phyloP scores from a whole-genome alignment of 768 basidiomycete genomes.

The Mycena chlorophos region DNA sequence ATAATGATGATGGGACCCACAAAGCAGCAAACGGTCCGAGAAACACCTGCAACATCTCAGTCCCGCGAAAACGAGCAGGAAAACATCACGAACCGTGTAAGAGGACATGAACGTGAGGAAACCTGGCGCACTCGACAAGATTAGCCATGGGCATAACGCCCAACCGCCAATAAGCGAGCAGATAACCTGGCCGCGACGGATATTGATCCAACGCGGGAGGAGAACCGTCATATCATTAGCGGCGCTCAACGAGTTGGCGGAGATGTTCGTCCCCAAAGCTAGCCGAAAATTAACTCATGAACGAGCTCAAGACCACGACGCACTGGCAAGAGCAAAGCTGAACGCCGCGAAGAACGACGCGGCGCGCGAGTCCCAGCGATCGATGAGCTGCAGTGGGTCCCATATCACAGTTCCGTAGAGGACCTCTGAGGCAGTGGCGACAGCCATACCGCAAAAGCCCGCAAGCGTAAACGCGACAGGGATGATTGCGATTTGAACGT shows the following conservation, averaged over 20 bases:
- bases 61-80: background rate
- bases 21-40: constrained; percentile 84
- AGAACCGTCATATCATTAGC: constrained; percentile 87
- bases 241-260: constrained; percentile 70
- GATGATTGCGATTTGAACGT: constrained; percentile 72
- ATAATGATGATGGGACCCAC: constrained; percentile 35
- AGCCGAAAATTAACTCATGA: background rate
- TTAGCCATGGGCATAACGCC: constrained; percentile 87
- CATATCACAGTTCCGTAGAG: constrained; percentile 68
- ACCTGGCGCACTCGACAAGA: constrained; percentile 56
- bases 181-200: constrained; percentile 74
- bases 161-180: constrained; percentile 84
- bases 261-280: constrained; percentile 68
- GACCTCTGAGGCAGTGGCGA: constrained; percentile 71
- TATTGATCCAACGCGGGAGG: constrained; percentile 76
- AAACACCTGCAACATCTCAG: constrained; percentile 52
- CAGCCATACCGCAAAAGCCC: constrained; percentile 78
- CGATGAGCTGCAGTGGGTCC: constrained; percentile 77
- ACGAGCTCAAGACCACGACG: background rate
- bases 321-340: constrained; percentile 65
- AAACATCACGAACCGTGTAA: constrained; percentile 41
- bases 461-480: constrained; percentile 75
- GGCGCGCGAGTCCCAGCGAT: constrained; percentile 81
- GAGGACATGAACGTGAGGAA: constrained; percentile 62
- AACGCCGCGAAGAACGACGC: constrained; percentile 77